These are phyloP conservation scores for Trichoderma sp. DNA, from an alignment of 2,329 filamentous ascomycete species.

Conservation along the genomic window DNA sequence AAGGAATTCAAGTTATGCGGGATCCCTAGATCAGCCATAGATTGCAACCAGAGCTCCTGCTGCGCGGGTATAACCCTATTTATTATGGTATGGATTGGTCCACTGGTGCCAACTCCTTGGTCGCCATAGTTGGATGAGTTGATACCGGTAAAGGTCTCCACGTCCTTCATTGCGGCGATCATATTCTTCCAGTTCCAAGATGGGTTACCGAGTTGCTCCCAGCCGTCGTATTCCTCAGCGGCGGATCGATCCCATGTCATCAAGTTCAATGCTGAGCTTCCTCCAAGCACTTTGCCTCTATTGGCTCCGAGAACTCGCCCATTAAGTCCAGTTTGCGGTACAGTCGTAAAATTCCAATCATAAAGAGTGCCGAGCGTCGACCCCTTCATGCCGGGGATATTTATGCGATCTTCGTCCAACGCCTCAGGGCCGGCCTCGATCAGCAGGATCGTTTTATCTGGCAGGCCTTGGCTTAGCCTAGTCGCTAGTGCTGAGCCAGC, in stretches of 20 bases:
- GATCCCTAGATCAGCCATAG: slow-evolving; percentile 20
- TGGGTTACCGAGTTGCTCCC: slow-evolving; percentile 29
- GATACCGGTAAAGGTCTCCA: not conserved
- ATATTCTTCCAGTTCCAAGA: slow-evolving; percentile 30
- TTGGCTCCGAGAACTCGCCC: slow-evolving; percentile 24
- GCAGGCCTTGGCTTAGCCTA: not conserved
- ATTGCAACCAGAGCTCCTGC: not conserved
- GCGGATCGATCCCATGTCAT: slow-evolving; percentile 20
- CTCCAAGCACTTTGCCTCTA: slow-evolving; percentile 27
- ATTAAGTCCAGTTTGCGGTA: slow-evolving; percentile 18
- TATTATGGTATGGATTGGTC: slow-evolving; percentile 1
- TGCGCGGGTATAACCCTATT: slow-evolving; percentile 4
- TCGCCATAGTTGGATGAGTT: not conserved
- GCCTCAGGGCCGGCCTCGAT: slow-evolving; percentile 3
- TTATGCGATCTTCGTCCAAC: not conserved
- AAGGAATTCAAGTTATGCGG: slow-evolving; percentile 4
- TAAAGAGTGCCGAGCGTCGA: not conserved
- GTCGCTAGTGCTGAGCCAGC: not conserved
- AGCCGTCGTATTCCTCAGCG: slow-evolving; percentile 28
- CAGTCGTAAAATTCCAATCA: slow-evolving; percentile 15
- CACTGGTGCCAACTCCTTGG: slow-evolving; percentile 8
- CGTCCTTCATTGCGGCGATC: not conserved
- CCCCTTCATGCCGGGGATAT: slow-evolving; percentile 1
- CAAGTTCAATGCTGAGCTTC: slow-evolving; percentile 25
- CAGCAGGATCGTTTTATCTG: not conserved